Evolutionary conservation across 2,329 filamentous ascomycete species (phyloP), one percentile per base, ranked within the genome.

Genomic region (Colletotrichum truncatum): DNA sequence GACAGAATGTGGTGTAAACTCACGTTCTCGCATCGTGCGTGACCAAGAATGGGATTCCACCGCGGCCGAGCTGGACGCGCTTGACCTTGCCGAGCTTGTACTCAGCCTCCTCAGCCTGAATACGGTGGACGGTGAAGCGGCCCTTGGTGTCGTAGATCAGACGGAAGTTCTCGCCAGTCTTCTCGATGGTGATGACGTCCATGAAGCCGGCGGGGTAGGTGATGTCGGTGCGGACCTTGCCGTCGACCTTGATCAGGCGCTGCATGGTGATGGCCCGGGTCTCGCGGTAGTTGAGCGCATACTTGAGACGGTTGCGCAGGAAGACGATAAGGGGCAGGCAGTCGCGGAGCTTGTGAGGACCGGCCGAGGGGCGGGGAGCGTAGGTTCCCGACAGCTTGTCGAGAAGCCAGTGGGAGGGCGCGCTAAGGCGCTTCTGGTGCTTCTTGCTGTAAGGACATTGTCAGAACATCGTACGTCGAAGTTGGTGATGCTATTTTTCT

Each of bases 1-100:
- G 86, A 89, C 86, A 91, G 89, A 92, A 65, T 36, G 45, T 51
- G 52, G 52, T 25, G 55, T 11, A 60, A 38, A 98, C 95, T 97
- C 89, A 99, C 95, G 96, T 99, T 94, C 96, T 92, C 87, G 96
- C 96, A 96, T 99, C 96, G 93, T 99, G 96, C 94, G 96, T 99
- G 93, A 99, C 96, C 94, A 98, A 98, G 94, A 97, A 99, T 97
- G 96, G 96, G 91, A 99, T 97, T 88, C 94, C 96, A 86, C 96
- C 97, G 86, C 94, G 95, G 89, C 96, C 96, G 78, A 99, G 90
- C 89, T 99, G 96, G 71, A 99, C 96, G 80, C 95, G 92, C 93
- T 98, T 98, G 88, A 99, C 96, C 90, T 98, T 99, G 89, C 94
- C 94, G 78, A 99, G 89, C 92, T 99, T 99, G 93, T 98, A 99